phyloP scores from a whole-genome alignment of 1,284 basidiomycete genomes.

The Ustilago bromivora region DNA sequence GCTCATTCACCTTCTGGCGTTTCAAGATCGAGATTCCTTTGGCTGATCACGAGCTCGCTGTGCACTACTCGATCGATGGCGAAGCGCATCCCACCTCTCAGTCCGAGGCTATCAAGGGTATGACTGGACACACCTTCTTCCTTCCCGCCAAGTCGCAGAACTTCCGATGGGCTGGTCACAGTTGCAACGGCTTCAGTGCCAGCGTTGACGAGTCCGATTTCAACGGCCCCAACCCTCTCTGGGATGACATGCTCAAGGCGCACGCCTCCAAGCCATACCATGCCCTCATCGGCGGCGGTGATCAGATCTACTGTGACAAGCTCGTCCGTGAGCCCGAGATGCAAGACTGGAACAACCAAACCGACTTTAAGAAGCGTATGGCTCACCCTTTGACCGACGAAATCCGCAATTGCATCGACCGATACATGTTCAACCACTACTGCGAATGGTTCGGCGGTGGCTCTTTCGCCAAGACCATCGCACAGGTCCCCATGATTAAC shows the following conservation, averaged over 20 bases:
- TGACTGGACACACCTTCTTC: conserved; percentile 80
- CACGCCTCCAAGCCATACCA: conserved; percentile 87
- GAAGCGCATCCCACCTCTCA: conserved; percentile 52
- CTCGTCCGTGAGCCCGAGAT: conserved; percentile 70
- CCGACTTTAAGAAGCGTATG: conserved; percentile 78
- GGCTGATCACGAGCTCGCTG: conserved; percentile 78
- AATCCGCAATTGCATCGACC: conserved; percentile 82
- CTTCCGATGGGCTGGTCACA: conserved; percentile 89
- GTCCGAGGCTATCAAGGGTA: conserved; percentile 50
- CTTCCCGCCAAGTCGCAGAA: conserved; percentile 86
- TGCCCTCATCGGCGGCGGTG: conserved; percentile 79
- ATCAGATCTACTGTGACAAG: conserved; percentile 66
- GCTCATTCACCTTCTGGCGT: conserved; percentile 92
- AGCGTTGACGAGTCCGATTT: conserved; percentile 71
- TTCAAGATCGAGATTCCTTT: conserved; percentile 89
- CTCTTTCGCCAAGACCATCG: conserved; percentile 91
- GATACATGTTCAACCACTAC: conserved; percentile 84
- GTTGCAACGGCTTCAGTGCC: conserved; percentile 75
- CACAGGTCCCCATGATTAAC: conserved; percentile 80
- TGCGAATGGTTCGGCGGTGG: conserved; percentile 80
- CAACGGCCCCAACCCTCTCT: conserved; percentile 75
- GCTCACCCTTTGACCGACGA: conserved; percentile 78
- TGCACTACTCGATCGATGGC: conserved; percentile 76
- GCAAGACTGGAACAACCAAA: conserved; percentile 82
- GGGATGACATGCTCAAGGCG: conserved; percentile 87